These are phyloP conservation scores for Fusarium graminum DNA, from an alignment of 2,329 filamentous ascomycete genomes.

Conservation along the genomic window DNA sequence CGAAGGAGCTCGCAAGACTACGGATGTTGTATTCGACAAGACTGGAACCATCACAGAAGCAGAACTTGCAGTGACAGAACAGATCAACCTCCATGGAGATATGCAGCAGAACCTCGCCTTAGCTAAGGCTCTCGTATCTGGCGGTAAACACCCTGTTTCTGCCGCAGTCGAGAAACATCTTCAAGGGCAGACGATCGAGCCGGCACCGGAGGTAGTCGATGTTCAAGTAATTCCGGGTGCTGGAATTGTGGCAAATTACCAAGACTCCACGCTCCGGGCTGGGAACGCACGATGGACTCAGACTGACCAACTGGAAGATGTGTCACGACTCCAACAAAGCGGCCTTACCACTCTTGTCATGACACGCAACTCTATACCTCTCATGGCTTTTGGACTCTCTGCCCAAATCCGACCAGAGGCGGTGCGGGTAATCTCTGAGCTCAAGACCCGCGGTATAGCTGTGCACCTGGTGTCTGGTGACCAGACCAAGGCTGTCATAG, in stretches of 20 bases:
- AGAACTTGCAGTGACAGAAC: conserved; percentile 45
- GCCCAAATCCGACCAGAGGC: conserved; percentile 12
- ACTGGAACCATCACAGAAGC: conserved; percentile 73
- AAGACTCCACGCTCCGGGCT: background rate
- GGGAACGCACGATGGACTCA: conserved; percentile 20
- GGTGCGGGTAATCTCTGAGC: conserved; percentile 1
- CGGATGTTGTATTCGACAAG: conserved; percentile 75
- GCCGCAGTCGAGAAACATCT: conserved; percentile 4
- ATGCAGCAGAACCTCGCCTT: conserved; percentile 1
- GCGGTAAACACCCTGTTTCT: conserved; percentile 17
- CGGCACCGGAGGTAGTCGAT: background rate
- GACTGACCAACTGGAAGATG: background rate
- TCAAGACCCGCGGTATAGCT: conserved; percentile 2
- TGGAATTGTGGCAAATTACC: conserved; percentile 1
- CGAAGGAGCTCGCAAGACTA: conserved; percentile 65
- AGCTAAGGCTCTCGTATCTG: background rate
- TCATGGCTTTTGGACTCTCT: conserved; percentile 8
- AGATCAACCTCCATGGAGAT: background rate
- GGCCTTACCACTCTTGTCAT: conserved; percentile 20
- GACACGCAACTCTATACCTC: background rate
- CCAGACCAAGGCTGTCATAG: background rate
- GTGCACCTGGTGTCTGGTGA: conserved; percentile 17
- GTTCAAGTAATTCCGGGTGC: background rate
- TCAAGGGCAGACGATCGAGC: background rate
- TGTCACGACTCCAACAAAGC: background rate